A percentile compares a stretch with the other conserved stretches of the same genome.
Evolutionary conservation across 2,329 filamentous ascomycete species (phyloP).

Genomic region (Mariannaea sp.): DNA sequence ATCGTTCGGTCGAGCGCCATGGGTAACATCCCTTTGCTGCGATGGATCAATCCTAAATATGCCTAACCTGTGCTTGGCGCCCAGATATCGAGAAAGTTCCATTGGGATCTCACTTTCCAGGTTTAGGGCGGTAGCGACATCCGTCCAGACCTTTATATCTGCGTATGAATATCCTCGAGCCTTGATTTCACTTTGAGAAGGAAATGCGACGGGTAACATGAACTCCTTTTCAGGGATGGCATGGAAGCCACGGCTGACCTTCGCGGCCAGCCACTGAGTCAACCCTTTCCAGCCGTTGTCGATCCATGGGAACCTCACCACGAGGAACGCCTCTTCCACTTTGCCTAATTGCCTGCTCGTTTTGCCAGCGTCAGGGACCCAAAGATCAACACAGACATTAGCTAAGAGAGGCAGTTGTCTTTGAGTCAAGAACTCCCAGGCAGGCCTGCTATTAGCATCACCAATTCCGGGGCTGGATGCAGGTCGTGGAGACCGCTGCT

Average conservation of each 20-base stretch:
- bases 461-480: slow-evolving; percentile 2
- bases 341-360: slow-evolving; percentile 55
- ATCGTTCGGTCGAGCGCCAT: slow-evolving; percentile 62
- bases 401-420: slow-evolving; percentile 72
- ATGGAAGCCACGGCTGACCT: slow-evolving; percentile 53
- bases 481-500: slow-evolving; percentile 44
- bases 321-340: slow-evolving; percentile 62
- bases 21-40: slow-evolving; percentile 61
- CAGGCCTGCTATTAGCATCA: slow-evolving; percentile 44
- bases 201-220: slow-evolving; percentile 67
- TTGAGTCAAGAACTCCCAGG: slow-evolving; percentile 75
- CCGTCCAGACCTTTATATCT: slow-evolving; percentile 68
- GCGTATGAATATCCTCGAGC: slow-evolving; percentile 63
- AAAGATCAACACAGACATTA: slow-evolving; percentile 69
- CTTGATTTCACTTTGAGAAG: slow-evolving; percentile 60
- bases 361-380: slow-evolving; percentile 68
- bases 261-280: slow-evolving; percentile 53
- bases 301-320: slow-evolving; percentile 69
- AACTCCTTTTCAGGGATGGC: slow-evolving; percentile 67
- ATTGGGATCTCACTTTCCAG: slow-evolving; percentile 62
- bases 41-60: slow-evolving; percentile 70
- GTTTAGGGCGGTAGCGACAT: slow-evolving; percentile 60
- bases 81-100: slow-evolving; percentile 69
- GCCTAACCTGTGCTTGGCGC: slow-evolving; percentile 67
- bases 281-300: slow-evolving; percentile 55